Evolutionary conservation across 805 yeast genomes (phyloP), one percentile per base, ranked within the genome.

Genomic region (Candida jianshihensis): DNA sequence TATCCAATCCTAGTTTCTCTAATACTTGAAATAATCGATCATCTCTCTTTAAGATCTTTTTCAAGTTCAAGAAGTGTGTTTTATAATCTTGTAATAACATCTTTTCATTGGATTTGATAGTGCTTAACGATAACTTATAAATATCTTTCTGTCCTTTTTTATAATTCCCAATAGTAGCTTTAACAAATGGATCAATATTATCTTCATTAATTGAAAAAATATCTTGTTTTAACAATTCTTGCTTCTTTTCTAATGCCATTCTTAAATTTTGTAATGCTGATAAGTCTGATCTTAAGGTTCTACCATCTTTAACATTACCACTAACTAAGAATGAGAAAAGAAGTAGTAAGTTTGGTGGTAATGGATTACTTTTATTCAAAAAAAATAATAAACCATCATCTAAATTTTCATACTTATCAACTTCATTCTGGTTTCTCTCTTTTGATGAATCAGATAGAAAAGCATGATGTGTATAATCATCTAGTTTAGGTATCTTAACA

Each of bases 261-360:
- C 78, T 64, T 31, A 81, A 48, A 36, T 69, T 66, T 39, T 75
- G 72, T 29, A 80, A 47, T 0, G 84, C 86, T 17, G 76, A 74
- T 10, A 81, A 57, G 39, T 66, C 62, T 66, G 76, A 68, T 46
- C 87, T 64, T 17, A 74, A 47, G 2, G 72, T 66, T 27, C 63
- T 56, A 15, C 39, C 46, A 2, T 39, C 39, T 34, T 59, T 62
- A 5, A 14, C 14, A 24, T 70, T 74, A 56, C 70, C 69, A 2
- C 51, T 40, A 4, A 45, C 44, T 17, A 62, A 29, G 30, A 42
- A 54, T 8, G 54, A 42, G 39, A 63, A 65, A 17, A 64, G 33
- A n/a, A 54, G 46, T 5, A 61, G 30, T 26, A 65, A 34, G 20
- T 49, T 42, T 1, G 36, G 41, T 1, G 56, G 53, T 2, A 50